phyloP scores from a whole-genome alignment of 495 filamentous ascomycete species.

The Barbatosphaeria neglecta region DNA sequence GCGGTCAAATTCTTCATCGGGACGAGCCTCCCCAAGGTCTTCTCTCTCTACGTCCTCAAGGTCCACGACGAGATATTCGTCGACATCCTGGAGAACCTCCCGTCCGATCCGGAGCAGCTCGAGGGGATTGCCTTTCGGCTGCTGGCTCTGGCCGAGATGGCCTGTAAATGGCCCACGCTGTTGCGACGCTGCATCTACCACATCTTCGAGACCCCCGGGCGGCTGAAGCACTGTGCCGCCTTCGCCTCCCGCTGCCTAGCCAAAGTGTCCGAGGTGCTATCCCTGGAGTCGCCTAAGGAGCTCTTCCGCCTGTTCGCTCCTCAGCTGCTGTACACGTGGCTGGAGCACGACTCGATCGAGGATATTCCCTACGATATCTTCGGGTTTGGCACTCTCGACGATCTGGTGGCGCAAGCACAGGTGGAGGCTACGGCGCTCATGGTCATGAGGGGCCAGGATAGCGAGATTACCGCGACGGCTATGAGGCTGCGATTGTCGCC shows the following conservation, averaged over 20 bases:
- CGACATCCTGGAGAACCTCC: conserved; percentile 63
- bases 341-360: conserved; percentile 48
- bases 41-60: conserved; percentile 64
- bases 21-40: conserved; percentile 57
- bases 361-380: conserved; percentile 75
- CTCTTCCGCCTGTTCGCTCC: conserved; percentile 82
- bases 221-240: conserved; percentile 44
- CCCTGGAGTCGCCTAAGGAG: conserved; percentile 48
- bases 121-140: conserved; percentile 84
- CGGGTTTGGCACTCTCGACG: conserved; percentile 55
- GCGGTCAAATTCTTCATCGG: conserved; percentile 67
- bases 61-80: conserved; percentile 72
- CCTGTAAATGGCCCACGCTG: conserved; percentile 68
- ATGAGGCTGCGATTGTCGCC: conserved; percentile 40
- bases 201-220: conserved; percentile 79
- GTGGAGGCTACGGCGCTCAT: conserved; percentile 75
- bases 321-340: conserved; percentile 91
- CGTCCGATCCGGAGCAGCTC: conserved; percentile 51
- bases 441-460: conserved; percentile 66
- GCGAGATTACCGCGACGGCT: conserved; percentile 48
- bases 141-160: conserved; percentile 60
- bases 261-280: conserved; percentile 52
- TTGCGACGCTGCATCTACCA: conserved; percentile 77
- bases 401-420: conserved; percentile 60
- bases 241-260: conserved; percentile 62